Evolutionary conservation across 352 stramenopile species (phyloP), one percentile per base, ranked within the genome.

Genomic region (Pythium phragmitis): DNA sequence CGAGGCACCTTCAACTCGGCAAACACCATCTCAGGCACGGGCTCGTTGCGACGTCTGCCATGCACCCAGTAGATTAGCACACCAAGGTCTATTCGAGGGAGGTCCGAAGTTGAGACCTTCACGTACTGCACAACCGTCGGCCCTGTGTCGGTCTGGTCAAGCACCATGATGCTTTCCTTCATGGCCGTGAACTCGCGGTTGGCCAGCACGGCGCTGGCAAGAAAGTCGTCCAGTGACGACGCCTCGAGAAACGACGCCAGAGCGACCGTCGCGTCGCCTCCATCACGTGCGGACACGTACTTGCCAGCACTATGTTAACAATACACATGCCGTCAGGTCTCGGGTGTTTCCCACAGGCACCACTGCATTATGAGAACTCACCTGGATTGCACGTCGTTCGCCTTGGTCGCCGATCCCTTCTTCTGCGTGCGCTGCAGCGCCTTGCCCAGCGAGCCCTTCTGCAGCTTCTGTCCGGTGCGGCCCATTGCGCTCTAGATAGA

Each of bases 1-100:
- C 97, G 81, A 17, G 98, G 98, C 49, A 99, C 96, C 49, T 94
- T 96, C 64, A 99, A 84, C 72, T 98, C 94, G 17, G 89, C 73
- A 66, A 99, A 99, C 47, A 76, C 85, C 83, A 97, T 97, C 69
- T 91, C 79, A 1, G 87, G 81, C 46, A 88, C 63, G 36, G 84
- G 57, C 33, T 76, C 71, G 34, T 81, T 78, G 37, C 82, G 72
- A 26, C 76, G 77, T 42, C 86, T 93, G 56, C 17, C 26, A 30
- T 30, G 30, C 39, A n/a, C 2, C n/a, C 9, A 50, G 33, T 14
- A 45, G 19, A 26, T 52, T 33, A 52, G 46, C 26, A 52, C 7
- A 52, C 46, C 19, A 33, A 52, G 46, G 19, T 34, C 9, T 33
- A 34, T 34, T n/a, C 46, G 19, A 3, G 3, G 7, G 7, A 13